Evolutionary conservation across 371 early-diverging fungal genomes (phyloP).

Genomic region (Mucor racemosus): DNA sequence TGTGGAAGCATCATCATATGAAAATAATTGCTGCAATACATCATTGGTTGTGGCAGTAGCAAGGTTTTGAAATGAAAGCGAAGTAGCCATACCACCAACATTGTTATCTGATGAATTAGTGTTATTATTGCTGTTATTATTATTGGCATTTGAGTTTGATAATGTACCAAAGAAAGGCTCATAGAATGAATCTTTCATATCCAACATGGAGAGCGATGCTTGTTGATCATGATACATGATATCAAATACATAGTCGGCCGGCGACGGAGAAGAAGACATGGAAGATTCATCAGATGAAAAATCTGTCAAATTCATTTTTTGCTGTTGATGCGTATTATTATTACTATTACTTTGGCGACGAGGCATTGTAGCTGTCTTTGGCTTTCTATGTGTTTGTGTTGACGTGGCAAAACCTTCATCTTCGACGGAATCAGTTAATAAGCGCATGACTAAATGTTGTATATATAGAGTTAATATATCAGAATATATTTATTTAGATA

Average conservation of each 20-base stretch:
- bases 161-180: conserved; percentile 28
- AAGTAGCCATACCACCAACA: conserved; percentile 14
- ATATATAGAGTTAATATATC: neutral
- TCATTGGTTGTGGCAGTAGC: conserved; percentile 16
- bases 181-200: conserved; percentile 33
- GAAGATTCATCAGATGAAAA: conserved; percentile 55
- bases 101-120: neutral
- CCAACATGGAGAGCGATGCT: conserved; percentile 31
- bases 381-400: conserved; percentile 13
- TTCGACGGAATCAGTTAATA: conserved; percentile 55
- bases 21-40: conserved; percentile 21
- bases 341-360: conserved; percentile 6
- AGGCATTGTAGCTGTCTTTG: conserved; percentile 4
- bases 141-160: neutral
- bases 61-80: conserved; percentile 22
- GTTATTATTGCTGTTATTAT: neutral
- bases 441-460: conserved; percentile 53
- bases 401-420: conserved; percentile 32
- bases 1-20: neutral
- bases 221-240: conserved; percentile 44
- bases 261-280: conserved; percentile 49
- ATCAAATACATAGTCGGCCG: conserved; percentile 54
- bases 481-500: neutral
- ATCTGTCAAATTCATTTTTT: conserved; percentile 2
- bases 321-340: conserved; percentile 6